Percentiles rank a stretch among this genome's conserved stretches.
These are phyloP conservation scores for Rhodocollybia butyracea DNA, from an alignment of 768 basidiomycete genomes.

Conservation along the genomic window DNA sequence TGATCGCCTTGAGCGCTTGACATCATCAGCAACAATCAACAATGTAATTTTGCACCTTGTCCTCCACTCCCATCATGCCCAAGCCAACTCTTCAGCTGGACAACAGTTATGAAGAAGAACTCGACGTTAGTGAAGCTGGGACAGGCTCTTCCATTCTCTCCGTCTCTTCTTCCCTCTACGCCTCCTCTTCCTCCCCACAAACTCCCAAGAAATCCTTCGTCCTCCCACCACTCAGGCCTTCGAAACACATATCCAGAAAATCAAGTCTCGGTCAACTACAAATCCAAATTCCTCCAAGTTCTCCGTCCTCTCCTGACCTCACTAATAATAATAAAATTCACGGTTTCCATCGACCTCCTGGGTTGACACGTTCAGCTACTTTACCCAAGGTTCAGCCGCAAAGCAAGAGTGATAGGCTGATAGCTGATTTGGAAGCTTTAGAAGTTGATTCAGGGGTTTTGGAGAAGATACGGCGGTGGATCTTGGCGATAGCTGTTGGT, in stretches of 20 bases:
- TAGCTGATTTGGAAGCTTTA: constrained; percentile 37
- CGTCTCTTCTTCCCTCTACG: background rate
- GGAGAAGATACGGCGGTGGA: constrained; percentile 59
- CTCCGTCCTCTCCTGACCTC: constrained; percentile 21
- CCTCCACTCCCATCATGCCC: constrained; percentile 9
- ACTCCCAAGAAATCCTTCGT: constrained; percentile 3
- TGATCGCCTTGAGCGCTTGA: too few relatives aligned
- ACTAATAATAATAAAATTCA: constrained; percentile 13
- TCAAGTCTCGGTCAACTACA: constrained; percentile 18
- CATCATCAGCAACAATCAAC: background rate
- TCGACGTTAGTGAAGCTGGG: constrained; percentile 7
- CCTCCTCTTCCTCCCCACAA: constrained; percentile 1
- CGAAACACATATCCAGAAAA: constrained; percentile 15
- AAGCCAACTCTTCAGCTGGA: constrained; percentile 7
- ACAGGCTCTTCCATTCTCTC: constrained; percentile 7
- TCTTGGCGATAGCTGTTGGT: constrained; percentile 65
- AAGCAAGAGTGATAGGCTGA: constrained; percentile 25
- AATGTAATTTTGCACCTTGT: background rate
- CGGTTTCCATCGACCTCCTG: too few relatives aligned
- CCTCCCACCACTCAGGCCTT: constrained; percentile 1
- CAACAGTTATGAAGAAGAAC: constrained; percentile 3
- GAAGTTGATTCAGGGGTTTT: constrained; percentile 46
- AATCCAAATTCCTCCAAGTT: too few relatives aligned
- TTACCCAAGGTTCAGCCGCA: constrained; percentile 36
- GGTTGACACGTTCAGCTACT: constrained; percentile 43